Evolutionary conservation across 768 basidiomycete species (phyloP).

Genomic region (Tylopilus cervinicoccineus): DNA sequence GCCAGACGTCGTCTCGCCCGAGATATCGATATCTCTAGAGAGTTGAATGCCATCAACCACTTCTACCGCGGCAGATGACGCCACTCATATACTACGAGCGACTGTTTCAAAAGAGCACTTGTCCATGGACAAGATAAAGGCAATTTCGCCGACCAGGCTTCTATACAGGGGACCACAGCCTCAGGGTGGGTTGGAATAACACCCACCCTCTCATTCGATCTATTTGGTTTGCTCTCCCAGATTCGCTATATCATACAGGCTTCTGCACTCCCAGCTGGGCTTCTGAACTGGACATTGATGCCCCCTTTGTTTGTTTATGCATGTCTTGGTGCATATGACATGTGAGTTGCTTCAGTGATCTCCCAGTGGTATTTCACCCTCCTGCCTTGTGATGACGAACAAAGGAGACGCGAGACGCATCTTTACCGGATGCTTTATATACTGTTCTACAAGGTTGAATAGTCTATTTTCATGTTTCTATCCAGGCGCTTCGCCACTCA

Average conservation of each 20-base stretch:
- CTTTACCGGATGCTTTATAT: slow-evolving; percentile 22
- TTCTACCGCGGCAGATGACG: background rate
- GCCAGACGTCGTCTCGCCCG: slow-evolving; percentile 1
- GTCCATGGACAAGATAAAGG: slow-evolving; percentile 29
- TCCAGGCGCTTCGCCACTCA: slow-evolving; percentile 24
- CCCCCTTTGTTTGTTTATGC: slow-evolving; percentile 42
- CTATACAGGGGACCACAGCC: slow-evolving; percentile 39
- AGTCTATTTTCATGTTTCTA: background rate
- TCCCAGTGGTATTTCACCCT: background rate
- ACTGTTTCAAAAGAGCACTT: slow-evolving; percentile 15
- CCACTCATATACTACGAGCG: background rate
- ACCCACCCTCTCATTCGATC: slow-evolving; percentile 16
- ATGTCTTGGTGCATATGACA: slow-evolving; percentile 39
- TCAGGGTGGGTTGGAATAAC: slow-evolving; percentile 46
- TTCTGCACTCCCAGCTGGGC: slow-evolving; percentile 34
- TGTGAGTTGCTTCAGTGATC: slow-evolving; percentile 21
- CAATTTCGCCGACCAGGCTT: slow-evolving; percentile 36
- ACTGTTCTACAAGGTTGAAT: background rate
- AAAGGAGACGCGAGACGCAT: slow-evolving; percentile 39
- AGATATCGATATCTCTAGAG: background rate
- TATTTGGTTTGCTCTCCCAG: slow-evolving; percentile 16
- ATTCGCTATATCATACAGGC: slow-evolving; percentile 45
- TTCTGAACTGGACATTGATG: slow-evolving; percentile 39
- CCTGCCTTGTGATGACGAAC: slow-evolving; percentile 36
- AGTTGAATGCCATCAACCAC: background rate